Conservation (phyloP, 169 alveolate species). For the Plasmodium yoelii region DNA sequence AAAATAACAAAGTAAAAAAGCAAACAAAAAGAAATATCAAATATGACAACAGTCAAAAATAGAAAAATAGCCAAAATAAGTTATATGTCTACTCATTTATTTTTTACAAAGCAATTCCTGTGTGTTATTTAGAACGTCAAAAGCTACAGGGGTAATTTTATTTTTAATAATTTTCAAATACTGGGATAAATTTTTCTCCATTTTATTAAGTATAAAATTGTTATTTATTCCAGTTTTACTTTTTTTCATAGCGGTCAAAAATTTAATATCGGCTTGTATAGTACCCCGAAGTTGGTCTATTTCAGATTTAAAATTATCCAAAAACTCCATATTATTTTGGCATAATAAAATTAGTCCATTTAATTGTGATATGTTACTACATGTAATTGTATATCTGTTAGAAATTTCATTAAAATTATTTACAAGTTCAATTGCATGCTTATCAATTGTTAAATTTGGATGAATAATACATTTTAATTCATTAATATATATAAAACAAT, state of each 20-base stretch:
- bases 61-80: background rate
- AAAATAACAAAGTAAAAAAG: too few relatives aligned
- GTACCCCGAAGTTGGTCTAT: conserved; percentile 21
- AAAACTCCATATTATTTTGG: conserved; percentile 66
- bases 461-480: conserved; percentile 67
- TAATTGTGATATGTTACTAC: conserved; percentile 62
- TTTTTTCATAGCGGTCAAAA: conserved; percentile 52
- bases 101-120: conserved; percentile 40
- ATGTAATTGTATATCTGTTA: conserved; percentile 43
- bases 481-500: conserved; percentile 66
- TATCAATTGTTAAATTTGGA: conserved; percentile 62
- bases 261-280: conserved; percentile 42
- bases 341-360: conserved; percentile 61
- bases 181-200: conserved; percentile 41
- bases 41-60: background rate
- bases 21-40: too few relatives aligned
- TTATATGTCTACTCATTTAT: background rate
- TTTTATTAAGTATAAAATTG: conserved; percentile 42
- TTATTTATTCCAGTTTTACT: conserved; percentile 28
- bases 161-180: conserved; percentile 61
- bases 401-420: conserved; percentile 59
- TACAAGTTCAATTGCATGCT: conserved; percentile 50
- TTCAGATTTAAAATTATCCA: conserved; percentile 49
- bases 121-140: conserved; percentile 45
- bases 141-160: conserved; percentile 40